Evolutionary conservation across 2,329 filamentous ascomycete genomes (phyloP).

Genomic region (Rachicladosporium sp.): DNA sequence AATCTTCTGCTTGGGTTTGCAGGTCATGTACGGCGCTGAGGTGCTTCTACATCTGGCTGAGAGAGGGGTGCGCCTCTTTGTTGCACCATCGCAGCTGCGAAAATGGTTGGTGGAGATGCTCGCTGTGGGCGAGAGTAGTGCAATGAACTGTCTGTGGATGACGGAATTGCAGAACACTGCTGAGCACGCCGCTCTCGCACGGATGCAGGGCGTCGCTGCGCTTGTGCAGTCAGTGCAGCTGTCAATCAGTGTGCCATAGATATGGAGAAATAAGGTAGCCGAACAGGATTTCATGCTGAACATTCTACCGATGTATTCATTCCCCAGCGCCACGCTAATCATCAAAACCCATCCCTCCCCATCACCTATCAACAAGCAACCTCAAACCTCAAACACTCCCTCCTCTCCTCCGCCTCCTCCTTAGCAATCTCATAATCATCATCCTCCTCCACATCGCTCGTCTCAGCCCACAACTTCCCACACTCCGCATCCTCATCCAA

Average conservation of each 20-base stretch:
- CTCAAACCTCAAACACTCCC: conserved; percentile 33
- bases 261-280: too few relatives aligned
- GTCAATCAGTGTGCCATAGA: too few relatives aligned
- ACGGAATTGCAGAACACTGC: too few relatives aligned
- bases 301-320: too few relatives aligned
- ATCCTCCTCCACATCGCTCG: conserved; percentile 76
- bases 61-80: conserved; percentile 9
- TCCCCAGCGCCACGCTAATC: too few relatives aligned
- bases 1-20: conserved; percentile 49
- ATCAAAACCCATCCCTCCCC: background rate
- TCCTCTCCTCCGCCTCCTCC: conserved; percentile 56
- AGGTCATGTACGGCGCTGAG: conserved; percentile 31
- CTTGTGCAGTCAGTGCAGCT: too few relatives aligned
- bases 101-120: too few relatives aligned
- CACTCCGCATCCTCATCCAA: conserved; percentile 57
- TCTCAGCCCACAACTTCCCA: conserved; percentile 73
- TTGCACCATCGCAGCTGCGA: background rate
- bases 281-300: too few relatives aligned
- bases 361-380: background rate
- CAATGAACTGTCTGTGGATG: too few relatives aligned
- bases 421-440: conserved; percentile 68
- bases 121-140: too few relatives aligned
- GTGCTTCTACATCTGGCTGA: conserved; percentile 22
- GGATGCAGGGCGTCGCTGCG: too few relatives aligned
- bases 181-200: too few relatives aligned